Evolutionary conservation across 2,329 filamentous ascomycete species (phyloP).

Genomic region (Arthrobotrys conoides): DNA sequence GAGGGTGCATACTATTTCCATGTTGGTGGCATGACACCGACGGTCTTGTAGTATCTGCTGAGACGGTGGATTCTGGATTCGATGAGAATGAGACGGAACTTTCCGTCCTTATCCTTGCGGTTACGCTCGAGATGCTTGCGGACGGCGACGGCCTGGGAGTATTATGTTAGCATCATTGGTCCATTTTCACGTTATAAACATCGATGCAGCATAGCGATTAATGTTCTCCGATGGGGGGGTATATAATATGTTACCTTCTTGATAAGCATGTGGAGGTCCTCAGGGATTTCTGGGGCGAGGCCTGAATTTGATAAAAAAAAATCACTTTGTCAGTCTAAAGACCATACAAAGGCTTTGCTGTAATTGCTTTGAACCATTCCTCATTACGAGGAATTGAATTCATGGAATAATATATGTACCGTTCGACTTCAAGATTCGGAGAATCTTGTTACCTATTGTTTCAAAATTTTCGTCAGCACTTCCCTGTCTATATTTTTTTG

Average conservation of each 20-base stretch:
- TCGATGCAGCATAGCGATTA: not conserved
- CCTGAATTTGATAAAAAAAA: conserved; percentile 77
- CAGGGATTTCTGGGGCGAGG: conserved; percentile 97
- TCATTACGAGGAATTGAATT: conserved; percentile 2
- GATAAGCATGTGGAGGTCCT: conserved; percentile 99
- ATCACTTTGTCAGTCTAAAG: conserved; percentile 92
- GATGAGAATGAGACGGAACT: conserved; percentile 99
- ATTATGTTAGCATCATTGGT: conserved; percentile 60
- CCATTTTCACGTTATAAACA: not conserved
- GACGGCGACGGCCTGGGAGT: conserved; percentile 86
- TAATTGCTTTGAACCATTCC: conserved; percentile 56
- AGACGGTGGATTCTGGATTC: conserved; percentile 99
- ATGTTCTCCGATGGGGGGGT: no score
- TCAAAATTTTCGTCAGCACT: conserved; percentile 30
- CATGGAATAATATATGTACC: conserved; percentile 77
- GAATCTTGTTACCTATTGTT: conserved; percentile 95
- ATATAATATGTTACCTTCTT: conserved; percentile 83
- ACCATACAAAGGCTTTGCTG: conserved; percentile 86
- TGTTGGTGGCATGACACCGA: conserved; percentile 74
- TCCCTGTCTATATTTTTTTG: not conserved
- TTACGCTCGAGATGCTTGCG: conserved; percentile 99
- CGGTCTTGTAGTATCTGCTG: conserved; percentile 99
- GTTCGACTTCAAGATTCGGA: conserved; percentile 96
- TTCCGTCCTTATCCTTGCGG: conserved; percentile 99
- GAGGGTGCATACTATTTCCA: conserved; percentile 63